Conservation (phyloP, 345 rosid genomes). For the Pistacia vera region DNA sequence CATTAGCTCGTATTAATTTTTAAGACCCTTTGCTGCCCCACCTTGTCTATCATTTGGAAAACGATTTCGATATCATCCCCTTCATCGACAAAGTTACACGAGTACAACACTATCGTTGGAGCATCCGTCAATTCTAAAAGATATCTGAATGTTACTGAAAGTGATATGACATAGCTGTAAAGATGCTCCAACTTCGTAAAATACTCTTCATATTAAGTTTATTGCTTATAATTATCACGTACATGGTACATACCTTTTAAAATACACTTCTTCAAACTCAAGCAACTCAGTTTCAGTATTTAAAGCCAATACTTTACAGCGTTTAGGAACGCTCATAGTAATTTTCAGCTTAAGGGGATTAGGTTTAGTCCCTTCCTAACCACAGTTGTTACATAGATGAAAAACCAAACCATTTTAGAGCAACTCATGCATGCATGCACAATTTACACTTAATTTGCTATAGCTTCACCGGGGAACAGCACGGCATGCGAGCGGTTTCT, state of each 20-base stretch:
- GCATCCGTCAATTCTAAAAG: too few relatives aligned
- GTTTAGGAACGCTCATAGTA: not conserved
- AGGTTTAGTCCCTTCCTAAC: not conserved
- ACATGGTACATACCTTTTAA: not conserved
- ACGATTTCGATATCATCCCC: constrained; percentile 5
- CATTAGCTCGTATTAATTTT: not conserved
- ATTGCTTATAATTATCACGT: not conserved
- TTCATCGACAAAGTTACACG: not conserved
- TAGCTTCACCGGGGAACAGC: constrained; percentile 30
- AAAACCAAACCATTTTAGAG: too few relatives aligned
- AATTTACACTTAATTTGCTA: not conserved
- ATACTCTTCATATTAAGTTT: not conserved
- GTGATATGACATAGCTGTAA: not conserved
- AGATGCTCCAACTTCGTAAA: not conserved
- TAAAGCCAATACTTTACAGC: not conserved
- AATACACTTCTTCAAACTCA: not conserved
- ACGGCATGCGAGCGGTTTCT: constrained; percentile 42
- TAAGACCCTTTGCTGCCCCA: not conserved
- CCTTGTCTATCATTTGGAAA: not conserved
- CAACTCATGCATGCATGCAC: not conserved
- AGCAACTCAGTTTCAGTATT: not conserved
- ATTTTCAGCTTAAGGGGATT: not conserved
- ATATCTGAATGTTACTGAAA: not conserved
- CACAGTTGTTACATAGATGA: not conserved
- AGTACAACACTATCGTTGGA: not conserved